phyloP scores from a whole-genome alignment of 352 stramenopile species.

The Thalassiosira hispida region DNA sequence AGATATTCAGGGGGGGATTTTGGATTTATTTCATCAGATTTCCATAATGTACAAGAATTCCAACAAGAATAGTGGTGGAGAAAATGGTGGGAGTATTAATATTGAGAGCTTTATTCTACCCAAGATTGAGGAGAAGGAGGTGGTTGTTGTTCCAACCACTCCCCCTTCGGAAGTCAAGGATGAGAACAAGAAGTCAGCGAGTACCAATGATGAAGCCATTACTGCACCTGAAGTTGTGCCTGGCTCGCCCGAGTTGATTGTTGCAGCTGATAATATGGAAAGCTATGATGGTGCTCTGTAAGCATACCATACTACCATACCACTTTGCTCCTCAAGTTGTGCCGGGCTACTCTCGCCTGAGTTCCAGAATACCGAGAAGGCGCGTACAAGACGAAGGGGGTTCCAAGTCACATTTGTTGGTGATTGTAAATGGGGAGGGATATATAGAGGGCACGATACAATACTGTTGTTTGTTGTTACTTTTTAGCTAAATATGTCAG shows the following conservation, averaged over 20 bases:
- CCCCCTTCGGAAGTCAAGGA: too few relatives aligned
- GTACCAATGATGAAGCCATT: not conserved
- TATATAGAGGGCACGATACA: not conserved
- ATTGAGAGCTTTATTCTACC: constrained; percentile 36
- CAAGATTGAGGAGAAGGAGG: constrained; percentile 26
- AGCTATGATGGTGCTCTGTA: constrained; percentile 34
- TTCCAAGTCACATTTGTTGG: too few relatives aligned
- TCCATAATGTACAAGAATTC: constrained; percentile 43
- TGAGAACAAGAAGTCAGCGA: too few relatives aligned
- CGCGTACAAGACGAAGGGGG: too few relatives aligned
- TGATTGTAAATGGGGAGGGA: too few relatives aligned
- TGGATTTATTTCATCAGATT: constrained; percentile 65
- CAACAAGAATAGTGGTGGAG: constrained; percentile 4
- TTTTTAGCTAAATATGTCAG: constrained; percentile 3
- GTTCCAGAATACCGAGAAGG: too few relatives aligned
- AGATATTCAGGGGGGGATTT: constrained; percentile 52
- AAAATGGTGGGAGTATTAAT: too few relatives aligned
- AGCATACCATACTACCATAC: constrained; percentile 5
- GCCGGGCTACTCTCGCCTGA: too few relatives aligned
- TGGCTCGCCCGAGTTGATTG: constrained; percentile 14
- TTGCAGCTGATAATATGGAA: constrained; percentile 23
- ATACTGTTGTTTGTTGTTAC: not conserved
- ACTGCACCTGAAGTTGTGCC: constrained; percentile 4
- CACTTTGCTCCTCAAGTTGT: too few relatives aligned
- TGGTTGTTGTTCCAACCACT: constrained; percentile 2